phyloP scores from a whole-genome alignment of 306 rosid species.

The Urtica urens region DNA sequence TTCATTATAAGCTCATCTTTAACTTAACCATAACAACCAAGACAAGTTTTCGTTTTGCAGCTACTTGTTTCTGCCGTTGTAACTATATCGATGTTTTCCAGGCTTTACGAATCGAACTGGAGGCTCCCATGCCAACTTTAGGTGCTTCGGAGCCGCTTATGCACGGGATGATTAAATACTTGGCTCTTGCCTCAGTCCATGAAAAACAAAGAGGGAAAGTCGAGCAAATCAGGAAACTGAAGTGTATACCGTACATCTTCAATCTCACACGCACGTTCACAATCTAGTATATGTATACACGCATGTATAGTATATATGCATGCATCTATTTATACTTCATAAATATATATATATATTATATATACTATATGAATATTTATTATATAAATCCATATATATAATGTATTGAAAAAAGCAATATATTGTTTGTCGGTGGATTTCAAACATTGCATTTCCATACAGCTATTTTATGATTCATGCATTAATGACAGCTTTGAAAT shows the following conservation, averaged over 20 bases:
- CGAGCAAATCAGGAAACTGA: constrained; percentile 32
- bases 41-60: background rate
- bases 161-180: constrained; percentile 76
- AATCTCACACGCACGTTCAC: too few species aligned
- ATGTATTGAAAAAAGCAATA: background rate
- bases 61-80: constrained; percentile 2
- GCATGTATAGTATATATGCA: too few species aligned
- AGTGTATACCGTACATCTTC: too few species aligned
- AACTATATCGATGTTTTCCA: constrained; percentile 25
- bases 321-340: background rate
- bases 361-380: background rate
- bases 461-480: background rate
- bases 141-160: constrained; percentile 75
- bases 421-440: constrained; percentile 15
- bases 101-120: constrained; percentile 71
- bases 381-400: background rate
- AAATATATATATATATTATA: background rate
- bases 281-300: too few species aligned
- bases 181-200: constrained; percentile 77
- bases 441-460: constrained; percentile 1
- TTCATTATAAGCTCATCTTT: too few species aligned
- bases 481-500: constrained; percentile 2
- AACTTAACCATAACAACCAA: too few species aligned
- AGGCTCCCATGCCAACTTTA: constrained; percentile 57
- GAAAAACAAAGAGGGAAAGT: constrained; percentile 58